Evolutionary conservation across 148 eudicot genomes (phyloP).

Genomic region (Cornus florida): DNA sequence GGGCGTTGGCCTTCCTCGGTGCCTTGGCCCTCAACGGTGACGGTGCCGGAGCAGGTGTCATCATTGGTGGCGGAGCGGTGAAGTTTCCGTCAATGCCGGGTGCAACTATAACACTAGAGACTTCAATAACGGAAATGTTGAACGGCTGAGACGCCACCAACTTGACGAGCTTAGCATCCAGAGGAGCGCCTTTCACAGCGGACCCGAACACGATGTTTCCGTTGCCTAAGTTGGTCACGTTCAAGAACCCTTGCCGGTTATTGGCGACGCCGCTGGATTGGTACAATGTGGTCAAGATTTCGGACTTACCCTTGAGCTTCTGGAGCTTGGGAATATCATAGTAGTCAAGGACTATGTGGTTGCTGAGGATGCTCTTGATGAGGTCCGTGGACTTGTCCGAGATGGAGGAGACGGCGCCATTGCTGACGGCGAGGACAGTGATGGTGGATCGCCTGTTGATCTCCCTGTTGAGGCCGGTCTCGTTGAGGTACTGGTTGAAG

Average conservation of each 20-base stretch:
- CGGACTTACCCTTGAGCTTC: slow-evolving; percentile 21
- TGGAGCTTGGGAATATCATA: slow-evolving; percentile 29
- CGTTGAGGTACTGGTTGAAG: slow-evolving; percentile 29
- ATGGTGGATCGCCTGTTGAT: slow-evolving; percentile 33
- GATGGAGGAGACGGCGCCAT: slow-evolving; percentile 20
- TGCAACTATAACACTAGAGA: slow-evolving; percentile 31
- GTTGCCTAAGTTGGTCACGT: slow-evolving; percentile 20
- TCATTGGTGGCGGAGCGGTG: neutral
- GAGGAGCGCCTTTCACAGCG: slow-evolving; percentile 32
- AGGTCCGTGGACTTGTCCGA: slow-evolving; percentile 3
- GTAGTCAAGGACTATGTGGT: slow-evolving; percentile 43
- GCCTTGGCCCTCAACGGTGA: neutral
- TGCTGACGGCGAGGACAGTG: slow-evolving; percentile 41
- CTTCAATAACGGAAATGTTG: slow-evolving; percentile 43
- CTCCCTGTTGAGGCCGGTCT: slow-evolving; percentile 29
- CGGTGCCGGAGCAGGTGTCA: neutral
- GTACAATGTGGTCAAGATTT: slow-evolving; percentile 27
- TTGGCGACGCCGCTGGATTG: slow-evolving; percentile 38
- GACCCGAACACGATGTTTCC: slow-evolving; percentile 26
- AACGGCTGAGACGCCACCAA: slow-evolving; percentile 34
- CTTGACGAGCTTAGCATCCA: slow-evolving; percentile 25
- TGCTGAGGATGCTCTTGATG: slow-evolving; percentile 22
- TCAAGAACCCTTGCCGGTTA: slow-evolving; percentile 28
- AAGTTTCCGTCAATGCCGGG: slow-evolving; percentile 33
- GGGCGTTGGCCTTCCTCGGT: too few species aligned